phyloP scores from a whole-genome alignment of 169 alveolate genomes.

The Babesia bovis region DNA sequence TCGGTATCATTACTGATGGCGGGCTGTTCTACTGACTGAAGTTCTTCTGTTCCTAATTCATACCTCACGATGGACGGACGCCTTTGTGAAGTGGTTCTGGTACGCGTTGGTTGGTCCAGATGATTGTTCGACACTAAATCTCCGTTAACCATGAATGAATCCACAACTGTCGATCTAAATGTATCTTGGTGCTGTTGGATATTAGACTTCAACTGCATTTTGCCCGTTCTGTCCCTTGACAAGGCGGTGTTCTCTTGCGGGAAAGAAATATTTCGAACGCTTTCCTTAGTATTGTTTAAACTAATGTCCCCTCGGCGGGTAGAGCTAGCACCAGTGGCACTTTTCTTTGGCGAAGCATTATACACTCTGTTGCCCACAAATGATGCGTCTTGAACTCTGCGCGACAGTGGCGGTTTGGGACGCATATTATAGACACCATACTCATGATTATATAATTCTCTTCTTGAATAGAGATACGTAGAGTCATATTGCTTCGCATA shows the following conservation, averaged over 20 bases:
- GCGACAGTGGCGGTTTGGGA: conserved; percentile 1
- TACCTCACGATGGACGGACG: background rate
- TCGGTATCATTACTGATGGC: too few relatives aligned
- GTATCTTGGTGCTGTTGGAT: background rate
- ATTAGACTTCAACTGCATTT: conserved; percentile 27
- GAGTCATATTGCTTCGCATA: conserved; percentile 30
- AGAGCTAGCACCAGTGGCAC: background rate
- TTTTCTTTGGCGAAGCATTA: background rate
- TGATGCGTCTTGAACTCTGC: background rate
- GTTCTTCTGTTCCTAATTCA: background rate
- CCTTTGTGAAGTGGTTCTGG: conserved; percentile 1
- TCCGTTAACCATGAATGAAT: background rate
- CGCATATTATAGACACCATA: conserved; percentile 29
- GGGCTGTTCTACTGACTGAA: too few relatives aligned
- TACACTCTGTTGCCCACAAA: background rate
- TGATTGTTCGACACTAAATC: conserved; percentile 5
- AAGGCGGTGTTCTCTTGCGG: background rate
- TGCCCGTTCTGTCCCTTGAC: background rate
- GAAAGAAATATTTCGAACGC: background rate
- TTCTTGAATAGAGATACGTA: conserved; percentile 7
- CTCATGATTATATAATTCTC: conserved; percentile 17
- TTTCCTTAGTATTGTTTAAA: background rate
- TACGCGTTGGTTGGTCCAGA: background rate
- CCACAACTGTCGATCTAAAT: too few relatives aligned
- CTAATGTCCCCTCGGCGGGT: background rate